Evolutionary conservation across 495 filamentous ascomycete species (phyloP).

Genomic region (Neurospora tetraspora): DNA sequence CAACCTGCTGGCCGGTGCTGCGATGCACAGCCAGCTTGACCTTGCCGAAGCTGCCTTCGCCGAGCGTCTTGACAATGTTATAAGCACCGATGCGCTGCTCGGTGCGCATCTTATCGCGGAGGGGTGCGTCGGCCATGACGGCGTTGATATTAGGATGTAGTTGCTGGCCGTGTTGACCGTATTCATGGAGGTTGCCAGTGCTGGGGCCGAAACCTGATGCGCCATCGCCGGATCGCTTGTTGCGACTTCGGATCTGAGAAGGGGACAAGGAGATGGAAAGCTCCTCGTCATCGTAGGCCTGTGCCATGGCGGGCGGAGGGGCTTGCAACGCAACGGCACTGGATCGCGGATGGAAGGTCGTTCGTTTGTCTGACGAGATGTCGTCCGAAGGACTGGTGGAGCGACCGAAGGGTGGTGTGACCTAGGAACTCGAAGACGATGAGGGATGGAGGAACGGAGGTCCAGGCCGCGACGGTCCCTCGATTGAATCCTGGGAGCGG

Average conservation of each 20-base stretch:
- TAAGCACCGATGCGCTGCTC: constrained; percentile 86
- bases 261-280: constrained; percentile 74
- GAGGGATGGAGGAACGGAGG: neutral
- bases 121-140: constrained; percentile 20
- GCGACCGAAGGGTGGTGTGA: too few relatives aligned
- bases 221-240: constrained; percentile 19
- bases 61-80: constrained; percentile 78
- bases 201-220: constrained; percentile 7
- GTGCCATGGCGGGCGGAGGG: constrained; percentile 37
- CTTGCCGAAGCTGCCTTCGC: constrained; percentile 96
- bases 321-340: neutral
- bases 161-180: constrained; percentile 21
- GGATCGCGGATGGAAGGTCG: neutral
- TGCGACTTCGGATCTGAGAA: constrained; percentile 48
- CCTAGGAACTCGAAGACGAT: too few relatives aligned
- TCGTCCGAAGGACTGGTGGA: neutral
- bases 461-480: neutral
- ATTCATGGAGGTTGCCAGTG: constrained; percentile 16
- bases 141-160: constrained; percentile 13
- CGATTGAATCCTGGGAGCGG: neutral
- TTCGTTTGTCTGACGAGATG: neutral
- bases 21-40: constrained; percentile 92
- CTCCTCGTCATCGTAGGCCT: constrained; percentile 74
- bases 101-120: constrained; percentile 38
- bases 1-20: constrained; percentile 84